phyloP scores from a whole-genome alignment of 768 basidiomycete species.

The Multifurca ochricompacta region DNA sequence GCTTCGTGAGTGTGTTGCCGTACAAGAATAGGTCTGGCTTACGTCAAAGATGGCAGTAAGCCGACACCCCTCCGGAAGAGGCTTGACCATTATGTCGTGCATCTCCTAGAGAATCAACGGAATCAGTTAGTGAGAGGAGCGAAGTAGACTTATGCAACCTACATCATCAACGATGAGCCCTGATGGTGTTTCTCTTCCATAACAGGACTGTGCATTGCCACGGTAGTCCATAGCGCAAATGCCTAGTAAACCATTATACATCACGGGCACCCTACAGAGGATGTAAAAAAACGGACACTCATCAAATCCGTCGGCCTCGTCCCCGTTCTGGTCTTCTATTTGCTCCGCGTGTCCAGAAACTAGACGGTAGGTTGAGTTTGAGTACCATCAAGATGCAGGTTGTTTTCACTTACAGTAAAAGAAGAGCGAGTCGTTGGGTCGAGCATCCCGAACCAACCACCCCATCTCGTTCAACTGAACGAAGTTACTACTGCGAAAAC shows the following conservation, averaged over 20 bases:
- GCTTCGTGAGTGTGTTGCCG: background rate
- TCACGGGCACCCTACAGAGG: background rate
- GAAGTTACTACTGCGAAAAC: background rate
- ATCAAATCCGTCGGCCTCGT: background rate
- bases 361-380: background rate
- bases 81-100: background rate
- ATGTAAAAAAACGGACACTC: background rate
- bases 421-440: background rate
- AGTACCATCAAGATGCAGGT: background rate
- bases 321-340: background rate
- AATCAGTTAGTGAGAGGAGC: background rate
- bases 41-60: slow-evolving; percentile 8
- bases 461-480: background rate
- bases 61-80: background rate
- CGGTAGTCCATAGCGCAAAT: background rate
- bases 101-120: background rate
- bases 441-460: background rate
- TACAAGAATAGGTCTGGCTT: background rate
- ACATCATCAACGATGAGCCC: slow-evolving; percentile 2
- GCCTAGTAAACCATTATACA: background rate
- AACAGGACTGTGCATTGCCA: background rate
- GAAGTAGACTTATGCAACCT: background rate
- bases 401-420: background rate
- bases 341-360: slow-evolving; percentile 2
- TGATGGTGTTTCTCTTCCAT: background rate